Evolutionary conservation across 352 stramenopile species (phyloP), one percentile per base, ranked within the genome.

Genomic region (Globisporangium irregulare): DNA sequence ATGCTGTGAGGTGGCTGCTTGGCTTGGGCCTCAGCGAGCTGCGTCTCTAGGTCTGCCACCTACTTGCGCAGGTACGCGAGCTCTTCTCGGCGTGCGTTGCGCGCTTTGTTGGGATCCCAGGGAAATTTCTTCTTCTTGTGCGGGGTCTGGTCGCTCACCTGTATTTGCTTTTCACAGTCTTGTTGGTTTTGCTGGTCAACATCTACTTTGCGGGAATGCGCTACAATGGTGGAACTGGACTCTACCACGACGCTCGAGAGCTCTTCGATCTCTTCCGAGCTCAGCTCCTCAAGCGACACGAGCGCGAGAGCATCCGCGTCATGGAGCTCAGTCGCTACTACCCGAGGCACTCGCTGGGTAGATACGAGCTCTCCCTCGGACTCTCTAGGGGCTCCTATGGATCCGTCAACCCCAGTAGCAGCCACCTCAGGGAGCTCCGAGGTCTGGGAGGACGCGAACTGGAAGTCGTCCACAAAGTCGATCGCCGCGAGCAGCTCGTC

Each of bases 61-160:
- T 74, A 68, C 25, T 78, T 70, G 38, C 54, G 69, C 14, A 83
- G 51, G 57, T 73, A 78, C 12, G 70, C 68, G 48, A 83, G 72
- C 56, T 83, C 75, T 43, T 79, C 71, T 27, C 67, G 41, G 10
- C 75, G 75, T 43, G 73, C 75, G 25, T 81, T 73, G 12, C 75
- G 70, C 43, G 43, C 60, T 56, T 58, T 66, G 48, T 66, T 66
- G 12, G 60, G 43, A n/a, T 66, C 54, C 27, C 54, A 59, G 12
- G 27, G 15, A 3, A 29, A 18, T 15, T 59, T 59, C 15, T 59
- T 43, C 18, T n/a, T 41, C 38, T 4, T 9, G 2, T 24, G 25
- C 14, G 9, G 25, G 41, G 10, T 20, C 4, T 15, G 29, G 22
- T 22, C 25, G 15, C 10, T 24, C 25, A 27, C 27, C 20, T 3